A percentile compares a stretch with the other conserved stretches of the same genome.
These are phyloP conservation scores for Alternaria atra DNA, from an alignment of 2,329 filamentous ascomycete genomes.

Conservation along the genomic window DNA sequence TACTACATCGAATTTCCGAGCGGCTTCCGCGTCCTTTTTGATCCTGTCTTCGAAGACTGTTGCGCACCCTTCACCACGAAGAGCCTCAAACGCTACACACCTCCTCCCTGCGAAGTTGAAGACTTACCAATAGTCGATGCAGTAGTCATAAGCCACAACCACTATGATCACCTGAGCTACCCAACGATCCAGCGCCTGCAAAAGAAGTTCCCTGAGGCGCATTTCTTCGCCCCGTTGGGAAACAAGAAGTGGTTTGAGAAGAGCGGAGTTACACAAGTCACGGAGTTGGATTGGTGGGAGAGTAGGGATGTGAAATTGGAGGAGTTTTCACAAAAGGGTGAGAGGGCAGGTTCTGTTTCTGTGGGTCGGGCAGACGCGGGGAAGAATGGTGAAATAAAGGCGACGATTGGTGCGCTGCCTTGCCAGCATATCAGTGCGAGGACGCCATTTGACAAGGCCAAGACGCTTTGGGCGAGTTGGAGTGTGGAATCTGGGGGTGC, in stretches of 20 bases:
- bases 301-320: constrained; percentile 76
- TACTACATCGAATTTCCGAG: constrained; percentile 90
- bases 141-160: constrained; percentile 83
- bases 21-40: constrained; percentile 88
- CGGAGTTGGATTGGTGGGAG: constrained; percentile 96
- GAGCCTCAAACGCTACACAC: constrained; percentile 80
- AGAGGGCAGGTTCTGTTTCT: constrained; percentile 15
- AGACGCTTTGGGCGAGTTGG: constrained; percentile 91
- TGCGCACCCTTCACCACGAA: constrained; percentile 79
- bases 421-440: constrained; percentile 84
- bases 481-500: constrained; percentile 75
- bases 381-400: constrained; percentile 64
- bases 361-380: constrained; percentile 10
- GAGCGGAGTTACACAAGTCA: constrained; percentile 76
- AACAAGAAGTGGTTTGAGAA: constrained; percentile 82
- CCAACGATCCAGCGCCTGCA: constrained; percentile 76
- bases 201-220: constrained; percentile 75
- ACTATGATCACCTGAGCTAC: constrained; percentile 91
- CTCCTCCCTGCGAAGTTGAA: constrained; percentile 76
- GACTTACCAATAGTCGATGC: constrained; percentile 81
- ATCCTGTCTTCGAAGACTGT: constrained; percentile 89
- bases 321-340: constrained; percentile 10
- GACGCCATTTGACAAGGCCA: constrained; percentile 72
- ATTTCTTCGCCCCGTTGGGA: constrained; percentile 88
- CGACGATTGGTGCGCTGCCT: constrained; percentile 79